phyloP scores from a whole-genome alignment of 192 early-diverging fungal genomes.

The Backusella liffmaniae region DNA sequence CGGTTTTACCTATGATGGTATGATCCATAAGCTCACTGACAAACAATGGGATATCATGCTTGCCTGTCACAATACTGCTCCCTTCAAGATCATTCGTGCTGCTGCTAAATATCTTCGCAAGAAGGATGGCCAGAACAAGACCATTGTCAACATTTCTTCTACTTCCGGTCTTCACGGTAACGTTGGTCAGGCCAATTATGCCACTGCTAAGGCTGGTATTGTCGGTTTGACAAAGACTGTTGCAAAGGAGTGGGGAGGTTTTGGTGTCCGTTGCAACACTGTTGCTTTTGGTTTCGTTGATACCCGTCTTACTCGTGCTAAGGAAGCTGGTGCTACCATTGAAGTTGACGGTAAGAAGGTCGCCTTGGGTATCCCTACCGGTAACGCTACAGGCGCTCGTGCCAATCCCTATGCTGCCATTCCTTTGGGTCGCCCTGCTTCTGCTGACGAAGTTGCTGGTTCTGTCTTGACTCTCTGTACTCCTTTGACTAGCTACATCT shows the following conservation, averaged over 20 bases:
- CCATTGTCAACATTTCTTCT: slow-evolving; percentile 58
- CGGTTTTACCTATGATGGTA: slow-evolving; percentile 93
- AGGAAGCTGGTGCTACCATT: slow-evolving; percentile 60
- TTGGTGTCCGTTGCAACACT: slow-evolving; percentile 62
- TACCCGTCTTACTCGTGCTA: slow-evolving; percentile 65
- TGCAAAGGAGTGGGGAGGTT: slow-evolving; percentile 72
- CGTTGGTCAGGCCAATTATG: slow-evolving; percentile 93
- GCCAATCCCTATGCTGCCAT: slow-evolving; percentile 46
- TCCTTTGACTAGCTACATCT: slow-evolving; percentile 55
- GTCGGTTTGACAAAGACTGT: slow-evolving; percentile 92
- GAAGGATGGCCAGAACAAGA: slow-evolving; percentile 54
- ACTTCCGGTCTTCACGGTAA: slow-evolving; percentile 87
- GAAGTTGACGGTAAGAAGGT: slow-evolving; percentile 61
- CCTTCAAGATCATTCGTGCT: slow-evolving; percentile 62
- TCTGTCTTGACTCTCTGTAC: slow-evolving; percentile 56
- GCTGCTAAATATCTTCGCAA: slow-evolving; percentile 56
- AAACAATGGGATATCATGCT: slow-evolving; percentile 92
- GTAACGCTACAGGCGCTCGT: slow-evolving; percentile 34
- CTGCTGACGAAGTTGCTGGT: slow-evolving; percentile 62
- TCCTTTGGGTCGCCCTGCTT: slow-evolving; percentile 56
- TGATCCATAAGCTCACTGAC: slow-evolving; percentile 86
- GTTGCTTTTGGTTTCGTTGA: slow-evolving; percentile 64
- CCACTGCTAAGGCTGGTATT: slow-evolving; percentile 89
- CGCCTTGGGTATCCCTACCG: slow-evolving; percentile 56
- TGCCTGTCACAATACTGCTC: slow-evolving; percentile 64